phyloP scores from a whole-genome alignment of 192 early-diverging fungal species.

The Coemansia sp. region DNA sequence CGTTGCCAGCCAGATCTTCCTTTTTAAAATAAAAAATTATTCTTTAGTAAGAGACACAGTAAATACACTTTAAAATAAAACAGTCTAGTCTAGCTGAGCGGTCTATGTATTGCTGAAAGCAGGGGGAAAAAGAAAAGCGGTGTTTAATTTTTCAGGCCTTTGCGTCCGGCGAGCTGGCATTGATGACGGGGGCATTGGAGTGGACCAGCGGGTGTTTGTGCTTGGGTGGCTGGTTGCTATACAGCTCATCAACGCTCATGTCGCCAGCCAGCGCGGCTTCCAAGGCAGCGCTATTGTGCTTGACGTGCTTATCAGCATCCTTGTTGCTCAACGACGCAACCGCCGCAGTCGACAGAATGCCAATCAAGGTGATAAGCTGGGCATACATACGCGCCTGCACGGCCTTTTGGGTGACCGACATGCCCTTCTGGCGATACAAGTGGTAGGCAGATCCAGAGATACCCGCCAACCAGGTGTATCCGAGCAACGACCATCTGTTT shows the following conservation, averaged over 20 bases:
- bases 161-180: background rate
- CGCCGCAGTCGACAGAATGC: slow-evolving; percentile 58
- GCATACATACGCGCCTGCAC: slow-evolving; percentile 74
- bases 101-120: background rate
- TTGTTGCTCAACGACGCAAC: slow-evolving; percentile 44
- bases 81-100: background rate
- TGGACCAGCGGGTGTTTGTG: background rate
- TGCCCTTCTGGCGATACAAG: slow-evolving; percentile 49
- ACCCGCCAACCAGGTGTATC: slow-evolving; percentile 47
- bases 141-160: background rate
- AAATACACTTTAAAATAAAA: no score
- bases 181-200: background rate
- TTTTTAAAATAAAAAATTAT: no score
- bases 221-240: background rate
- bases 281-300: slow-evolving; percentile 38
- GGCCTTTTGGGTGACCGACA: slow-evolving; percentile 58
- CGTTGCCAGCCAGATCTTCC: no score
- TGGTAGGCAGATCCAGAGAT: slow-evolving; percentile 37
- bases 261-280: slow-evolving; percentile 37
- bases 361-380: slow-evolving; percentile 60
- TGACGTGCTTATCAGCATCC: slow-evolving; percentile 12
- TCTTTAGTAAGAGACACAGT: background rate
- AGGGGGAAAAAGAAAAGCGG: background rate
- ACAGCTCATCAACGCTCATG: slow-evolving; percentile 10
- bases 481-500: slow-evolving; percentile 51